Evolutionary conservation across 2,329 filamentous ascomycete genomes (phyloP), one percentile per base, ranked within the genome.

Genomic region (Metarhizium sp.): DNA sequence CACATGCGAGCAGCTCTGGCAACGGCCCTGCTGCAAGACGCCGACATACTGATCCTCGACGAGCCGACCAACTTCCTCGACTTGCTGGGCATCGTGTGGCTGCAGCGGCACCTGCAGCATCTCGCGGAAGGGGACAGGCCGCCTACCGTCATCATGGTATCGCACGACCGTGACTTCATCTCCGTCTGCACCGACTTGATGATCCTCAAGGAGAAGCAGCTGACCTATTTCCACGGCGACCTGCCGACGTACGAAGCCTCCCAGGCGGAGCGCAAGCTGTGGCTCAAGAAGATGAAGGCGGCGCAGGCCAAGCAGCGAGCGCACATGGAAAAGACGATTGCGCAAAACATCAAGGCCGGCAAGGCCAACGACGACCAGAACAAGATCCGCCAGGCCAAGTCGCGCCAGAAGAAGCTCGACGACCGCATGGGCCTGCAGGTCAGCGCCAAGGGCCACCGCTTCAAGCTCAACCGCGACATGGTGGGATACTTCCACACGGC

Each of bases 31-130:
- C 79, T 90, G 1, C 86, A 91, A 59, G 81, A 86, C 7, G 81
- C 85, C 0, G 89, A 95, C 60, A 82, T 95, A 2, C 75, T 95
- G 56, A 85, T 95, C 52, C 80, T 95, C 2, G 90, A 95, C 67
- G 90, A 95, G 66, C 90, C 90, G 0, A 95, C 90, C 38, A 95
- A 95, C 65, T 95, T 90, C 65, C 78, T 95, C 1, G 90, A 95
- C 64, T 75, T 95, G 0, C 78, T 91, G 0, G 88, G 88, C 1
- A 91, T 95, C 56, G 82, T 95, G 55, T 95, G 90, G 89, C 76
- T 96, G 1, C 86, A 95, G 65, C 79, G 79, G 13, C 86, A 91
- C 64, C 79, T 95, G 10, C 74, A 79, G 42, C 72, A 78, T 1
- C 68, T 86, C 2, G 75, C 76, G 4, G 78, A 82, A 20, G 68